Evolutionary conservation across 352 stramenopile species (phyloP), one percentile per base, ranked within the genome.

Genomic region (Globisporangium camurandrum): DNA sequence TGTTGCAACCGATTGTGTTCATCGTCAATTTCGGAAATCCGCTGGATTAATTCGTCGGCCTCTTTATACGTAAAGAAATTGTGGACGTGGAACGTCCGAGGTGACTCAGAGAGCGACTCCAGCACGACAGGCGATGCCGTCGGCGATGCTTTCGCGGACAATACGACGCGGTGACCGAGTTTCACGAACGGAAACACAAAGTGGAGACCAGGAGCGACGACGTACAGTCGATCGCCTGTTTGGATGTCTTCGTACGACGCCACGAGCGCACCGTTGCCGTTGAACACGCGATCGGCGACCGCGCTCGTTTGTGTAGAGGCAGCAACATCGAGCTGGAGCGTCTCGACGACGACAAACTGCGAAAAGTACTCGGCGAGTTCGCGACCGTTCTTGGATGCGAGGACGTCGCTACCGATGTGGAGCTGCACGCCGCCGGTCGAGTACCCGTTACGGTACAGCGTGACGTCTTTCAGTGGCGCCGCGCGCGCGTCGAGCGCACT

Each of bases 31-130:
- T 81, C 69, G 22, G 91, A 46, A 36, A 85, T 93, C 55, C 73
- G 74, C 31, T 83, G 57, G 36, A 96, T 85, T 45, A 96, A 61
- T 11, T 67, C 66, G 46, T 95, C 77, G 9, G 84, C 80, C 51
- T 97, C 88, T 4, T 79, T 70, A 23, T 65, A 55, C 39, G 66
- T 81, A 54, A 97, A 93, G 46, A 97, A 96, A 45, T 95, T 84
- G 65, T 93, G 69, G 38, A 97, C 41, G 43, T 75, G 71, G 62
- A 95, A 95, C 39, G 88, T 84, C 20, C 86, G 74, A 14, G 88
- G 88, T 17, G 70, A 87, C 46, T 93, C 81, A 17, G 67, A 85
- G 8, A 90, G 61, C 36, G 75, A 88, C 60, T 90, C 81, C 33
- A 93, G 71, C 36, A 90, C 62, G 44, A 89, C 65, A 3, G 71